Evolutionary conservation across 306 rosid genomes (phyloP).

Genomic region (Rubus parviflorus): DNA sequence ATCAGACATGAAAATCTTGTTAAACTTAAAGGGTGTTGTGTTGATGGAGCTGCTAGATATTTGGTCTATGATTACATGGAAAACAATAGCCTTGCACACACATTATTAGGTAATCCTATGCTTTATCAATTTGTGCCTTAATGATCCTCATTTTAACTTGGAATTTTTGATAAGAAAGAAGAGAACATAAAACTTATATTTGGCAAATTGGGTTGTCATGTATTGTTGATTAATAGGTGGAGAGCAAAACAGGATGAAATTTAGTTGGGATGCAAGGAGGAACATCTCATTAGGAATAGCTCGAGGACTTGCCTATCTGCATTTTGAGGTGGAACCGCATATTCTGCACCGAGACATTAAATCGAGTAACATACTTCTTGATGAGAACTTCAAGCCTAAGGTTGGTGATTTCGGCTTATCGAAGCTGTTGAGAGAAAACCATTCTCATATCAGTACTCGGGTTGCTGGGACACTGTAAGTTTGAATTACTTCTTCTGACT

Average conservation of each 20-base stretch:
- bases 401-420: constrained; percentile 87
- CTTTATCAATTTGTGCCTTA: background rate
- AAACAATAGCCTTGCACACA: constrained; percentile 68
- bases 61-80: constrained; percentile 90
- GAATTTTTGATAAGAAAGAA: background rate
- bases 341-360: constrained; percentile 90
- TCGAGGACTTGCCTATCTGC: constrained; percentile 69
- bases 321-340: constrained; percentile 66
- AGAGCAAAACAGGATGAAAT: constrained; percentile 50
- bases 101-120: constrained; percentile 55
- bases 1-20: constrained; percentile 79
- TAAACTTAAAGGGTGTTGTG: constrained; percentile 70
- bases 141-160: background rate
- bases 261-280: constrained; percentile 68
- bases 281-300: constrained; percentile 71
- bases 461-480: constrained; percentile 99
- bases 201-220: background rate
- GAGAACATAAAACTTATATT: background rate
- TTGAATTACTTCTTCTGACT: constrained; percentile 1
- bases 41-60: constrained; percentile 71
- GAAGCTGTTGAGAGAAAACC: constrained; percentile 55
- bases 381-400: constrained; percentile 55
- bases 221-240: constrained; percentile 51
- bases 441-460: constrained; percentile 74
- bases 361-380: constrained; percentile 83